Percentiles rank a stretch among this genome's conserved stretches.
Conservation (phyloP, 2,329 filamentous ascomycete genomes). For the Pseudogymnoascus sp. region DNA sequence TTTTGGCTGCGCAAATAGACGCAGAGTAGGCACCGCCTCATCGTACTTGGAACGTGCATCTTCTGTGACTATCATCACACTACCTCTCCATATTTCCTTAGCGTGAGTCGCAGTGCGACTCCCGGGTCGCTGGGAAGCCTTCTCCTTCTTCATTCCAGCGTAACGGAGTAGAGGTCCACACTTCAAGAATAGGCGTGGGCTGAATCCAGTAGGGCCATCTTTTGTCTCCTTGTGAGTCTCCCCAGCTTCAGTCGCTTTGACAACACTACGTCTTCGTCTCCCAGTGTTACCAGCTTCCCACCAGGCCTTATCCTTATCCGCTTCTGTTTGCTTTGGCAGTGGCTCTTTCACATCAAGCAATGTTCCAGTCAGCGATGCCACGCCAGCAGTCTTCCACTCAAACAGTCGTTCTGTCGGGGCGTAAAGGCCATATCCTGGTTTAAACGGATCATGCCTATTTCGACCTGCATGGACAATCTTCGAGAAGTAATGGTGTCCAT, state of each 20-base stretch:
- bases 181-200: conserved; percentile 74
- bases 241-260: neutral
- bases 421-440: conserved; percentile 49
- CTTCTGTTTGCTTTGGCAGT: conserved; percentile 19
- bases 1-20: conserved; percentile 80
- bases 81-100: conserved; percentile 86
- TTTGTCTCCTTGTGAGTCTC: neutral
- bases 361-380: conserved; percentile 50
- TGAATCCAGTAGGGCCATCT: conserved; percentile 58
- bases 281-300: conserved; percentile 58
- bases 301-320: conserved; percentile 57
- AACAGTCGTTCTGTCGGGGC: conserved; percentile 53
- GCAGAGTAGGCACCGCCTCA: conserved; percentile 64
- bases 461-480: conserved; percentile 24
- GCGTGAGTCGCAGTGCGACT: conserved; percentile 26
- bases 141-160: conserved; percentile 68
- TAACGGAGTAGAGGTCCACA: conserved; percentile 88
- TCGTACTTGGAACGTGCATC: conserved; percentile 78
- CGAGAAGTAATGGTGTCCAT: conserved; percentile 23
- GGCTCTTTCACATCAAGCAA: conserved; percentile 41
- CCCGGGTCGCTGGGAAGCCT: conserved; percentile 31
- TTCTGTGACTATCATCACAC: conserved; percentile 88
- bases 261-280: conserved; percentile 30
- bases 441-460: conserved; percentile 18
- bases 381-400: conserved; percentile 63